Base-by-base conservation (phyloP, 2,329 filamentous ascomycete genomes). In the Penicillium janthinellum region DNA sequence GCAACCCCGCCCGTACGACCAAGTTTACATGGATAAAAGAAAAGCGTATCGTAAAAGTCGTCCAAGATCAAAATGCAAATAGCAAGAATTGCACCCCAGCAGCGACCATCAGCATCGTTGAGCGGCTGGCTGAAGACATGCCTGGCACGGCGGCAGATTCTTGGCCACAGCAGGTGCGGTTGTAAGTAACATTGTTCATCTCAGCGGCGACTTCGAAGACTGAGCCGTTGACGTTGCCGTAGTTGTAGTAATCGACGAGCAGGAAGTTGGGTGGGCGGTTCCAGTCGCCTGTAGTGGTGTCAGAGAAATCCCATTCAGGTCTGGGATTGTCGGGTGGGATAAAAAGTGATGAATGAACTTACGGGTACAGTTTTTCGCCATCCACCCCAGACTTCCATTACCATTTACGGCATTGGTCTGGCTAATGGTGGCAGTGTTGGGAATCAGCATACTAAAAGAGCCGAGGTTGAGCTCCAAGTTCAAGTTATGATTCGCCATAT, bases 401-500 rank as follows among this genome's bases (percentile, higher is more conserved):
- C 89, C 89, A 1, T 79, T 81, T 12, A 82, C 83, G 12, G 83
- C 86, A 71, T 96, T 96, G 17, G 90, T 94, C 61, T 84, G 77
- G 67, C 91, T 91, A 58, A 94, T 77, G 42, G 88, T 73, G 4
- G 87, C 84, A 0, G 87, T 86, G 58, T 90, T 90, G 0, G 91
- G 91, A 12, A 95, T 88, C 7, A 92, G 79, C 48, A 95, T 73
- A 20, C 82, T 79, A 15, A 84, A 72, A 34, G 86, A 86, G 2
- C 88, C 85, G 38, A 96, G 77, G 55, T 84, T 84, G 62, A 96
- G 84, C 65, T 92, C 83, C 60, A 89, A 83, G 74, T 96, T 96
- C 59, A 96, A 83, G 73, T 97, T 97, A 79, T 97, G 93, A 77
- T 97, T 97, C 70, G 90, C 85, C 71, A 96, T 83, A 73, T 93